Base-by-base conservation (phyloP, 208 protist species). In the Wallacemonas collosoma region DNA sequence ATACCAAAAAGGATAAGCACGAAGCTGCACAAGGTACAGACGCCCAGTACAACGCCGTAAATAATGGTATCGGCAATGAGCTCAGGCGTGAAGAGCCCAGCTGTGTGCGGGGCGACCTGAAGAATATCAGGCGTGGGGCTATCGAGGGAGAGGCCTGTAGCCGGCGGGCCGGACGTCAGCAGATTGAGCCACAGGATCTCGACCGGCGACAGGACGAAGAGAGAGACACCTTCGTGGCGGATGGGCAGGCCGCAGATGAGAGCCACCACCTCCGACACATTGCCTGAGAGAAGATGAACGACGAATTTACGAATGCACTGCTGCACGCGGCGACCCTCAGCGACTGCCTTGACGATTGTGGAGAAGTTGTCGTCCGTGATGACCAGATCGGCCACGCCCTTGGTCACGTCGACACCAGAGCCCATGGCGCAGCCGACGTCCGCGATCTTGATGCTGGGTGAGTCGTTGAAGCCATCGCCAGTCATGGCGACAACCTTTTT, bases 331-430 rank as follows among this genome's bases (percentile, higher is more conserved):
- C 89, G 88, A 69, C 90, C 92, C 92, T 88, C 94, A 78, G 99
- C 85, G 84, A 85, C 98, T 75, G 97, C 89, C 57, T 88, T 94
- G 71, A 99, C 97, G 68, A 99, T 98, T 3, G 97, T 98, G 40
- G 81, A 72, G 80, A 99, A 99, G 91, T 99, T 99, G 83, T 99
- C 98, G 80, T 99, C 98, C 50, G 99, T 76, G 44, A 99, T 78
- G 58, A 97, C 85, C 65, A 97, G 97, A 68, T 95, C 92, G 12
- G 91, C 95, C 4, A 93, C 93, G 77, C 96, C 92, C 72, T 98
- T 95, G 5, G 98, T 97, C 15, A 99, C 91, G 44, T 98, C 97
- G n/a, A 98, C 99, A 11, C 98, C 98, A 57, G 82, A 88, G 40
- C 97, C 95, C 98, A 99, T 99, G 48, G 98, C 86, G 53, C 99